A percentile compares a stretch with the other conserved stretches of the same genome.
Conservation (phyloP, 2,329 filamentous ascomycete genomes). For the Exophiala bonariae region DNA sequence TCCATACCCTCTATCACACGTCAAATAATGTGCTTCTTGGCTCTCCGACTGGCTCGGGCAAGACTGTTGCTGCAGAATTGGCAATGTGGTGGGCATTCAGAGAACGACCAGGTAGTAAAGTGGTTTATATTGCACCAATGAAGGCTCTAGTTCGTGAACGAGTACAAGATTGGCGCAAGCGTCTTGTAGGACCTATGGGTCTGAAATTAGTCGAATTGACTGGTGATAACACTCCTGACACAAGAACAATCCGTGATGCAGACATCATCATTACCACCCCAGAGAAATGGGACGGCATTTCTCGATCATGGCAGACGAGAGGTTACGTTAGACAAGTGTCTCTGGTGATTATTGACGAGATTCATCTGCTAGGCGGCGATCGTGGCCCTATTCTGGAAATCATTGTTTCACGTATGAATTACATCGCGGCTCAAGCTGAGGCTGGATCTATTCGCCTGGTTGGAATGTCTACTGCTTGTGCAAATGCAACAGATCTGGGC, state of each 20-base stretch:
- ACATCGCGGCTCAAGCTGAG: slow-evolving; percentile 92
- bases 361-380: slow-evolving; percentile 93
- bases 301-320: slow-evolving; percentile 96
- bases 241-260: slow-evolving; percentile 88
- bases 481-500: slow-evolving; percentile 88
- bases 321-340: slow-evolving; percentile 94
- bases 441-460: slow-evolving; percentile 86
- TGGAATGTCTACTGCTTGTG: slow-evolving; percentile 99
- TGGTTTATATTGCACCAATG: slow-evolving; percentile 99
- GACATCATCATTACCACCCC: slow-evolving; percentile 98
- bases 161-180: slow-evolving; percentile 88
- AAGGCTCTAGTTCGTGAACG: slow-evolving; percentile 95
- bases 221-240: slow-evolving; percentile 97
- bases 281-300: slow-evolving; percentile 99
- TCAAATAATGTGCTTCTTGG: slow-evolving; percentile 88
- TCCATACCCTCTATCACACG: slow-evolving; percentile 94
- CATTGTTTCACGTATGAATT: slow-evolving; percentile 93
- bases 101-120: slow-evolving; percentile 90
- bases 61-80: slow-evolving; percentile 92
- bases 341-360: slow-evolving; percentile 97
- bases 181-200: slow-evolving; percentile 79
- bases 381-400: slow-evolving; percentile 97
- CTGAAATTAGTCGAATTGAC: slow-evolving; percentile 93
- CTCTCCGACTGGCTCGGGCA: slow-evolving; percentile 94
- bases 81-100: slow-evolving; percentile 99